Evolutionary conservation across 179 eudicot genomes (phyloP), one percentile per base, ranked within the genome.

Genomic region (Beta macrorhiza): DNA sequence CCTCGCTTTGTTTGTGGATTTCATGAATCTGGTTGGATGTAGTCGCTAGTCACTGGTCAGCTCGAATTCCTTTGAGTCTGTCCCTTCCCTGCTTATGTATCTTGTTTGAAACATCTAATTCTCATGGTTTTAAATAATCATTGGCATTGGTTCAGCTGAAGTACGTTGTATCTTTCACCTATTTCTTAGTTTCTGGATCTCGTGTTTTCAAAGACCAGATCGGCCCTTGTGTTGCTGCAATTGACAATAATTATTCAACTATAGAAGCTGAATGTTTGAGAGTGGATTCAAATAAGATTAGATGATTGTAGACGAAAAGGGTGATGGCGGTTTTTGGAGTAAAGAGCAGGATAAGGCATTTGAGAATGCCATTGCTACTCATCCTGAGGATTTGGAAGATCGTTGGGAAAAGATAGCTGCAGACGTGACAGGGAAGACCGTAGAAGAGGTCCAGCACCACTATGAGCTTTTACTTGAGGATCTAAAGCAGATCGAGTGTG

Each of bases 281-380:
- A 67, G 77, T 56, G 72, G 79, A 74, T 59, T 70, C 32, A 67
- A 72, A 19, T 78, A 62, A 83, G 86, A 74, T 63, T 84, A 79
- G 79, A 88, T 88, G 88, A 70, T 79, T 67, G 81, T 81, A 76
- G 85, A 84, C 67, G 90, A 82, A 82, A 83, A 82, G 65, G 75
- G 83, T 22, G 82, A 71, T 78, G 73, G 83, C 85, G 86, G 83
- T 64, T 14, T 59, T 51, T 95, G 99, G 99, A 95, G 88, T 84
- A 90, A 93, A 80, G 98, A 92, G 87, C 90, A 95, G 82, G 99
- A 95, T 74, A 89, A 86, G 88, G 95, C 95, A 73, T 95, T 95
- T 85, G 99, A 95, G 89, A 89, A 92, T 85, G 98, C 99, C 55
- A 67, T 95, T 59, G 99, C 94, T 15, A 89, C 89, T 76, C 86